Conservation (phyloP, 768 basidiomycete species). For the Leccinum rimulosum region DNA sequence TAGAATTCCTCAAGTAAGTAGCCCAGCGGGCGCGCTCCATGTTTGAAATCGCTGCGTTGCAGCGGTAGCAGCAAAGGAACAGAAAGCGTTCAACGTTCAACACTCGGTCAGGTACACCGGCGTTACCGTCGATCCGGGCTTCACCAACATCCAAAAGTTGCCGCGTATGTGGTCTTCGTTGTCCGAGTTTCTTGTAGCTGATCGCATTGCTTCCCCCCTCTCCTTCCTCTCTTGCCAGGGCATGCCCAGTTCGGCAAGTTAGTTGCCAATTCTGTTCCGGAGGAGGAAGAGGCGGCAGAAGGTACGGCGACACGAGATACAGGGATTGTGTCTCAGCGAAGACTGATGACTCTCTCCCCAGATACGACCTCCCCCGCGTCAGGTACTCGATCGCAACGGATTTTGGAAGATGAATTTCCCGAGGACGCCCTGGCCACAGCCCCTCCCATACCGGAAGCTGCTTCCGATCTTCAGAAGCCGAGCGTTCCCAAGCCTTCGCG, state of each 20-base stretch:
- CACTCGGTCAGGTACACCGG: conserved; percentile 58
- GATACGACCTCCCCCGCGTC: conserved; percentile 13
- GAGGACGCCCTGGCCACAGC: conserved; percentile 61
- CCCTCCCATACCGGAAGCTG: conserved; percentile 48
- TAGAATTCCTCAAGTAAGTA: conserved; percentile 74
- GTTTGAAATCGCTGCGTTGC: not conserved
- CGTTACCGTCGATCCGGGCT: conserved; percentile 74
- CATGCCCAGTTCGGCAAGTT: conserved; percentile 71
- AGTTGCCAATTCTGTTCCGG: conserved; percentile 8
- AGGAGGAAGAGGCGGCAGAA: conserved; percentile 28
- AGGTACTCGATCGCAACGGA: conserved; percentile 3
- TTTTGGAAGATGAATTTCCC: conserved; percentile 38
- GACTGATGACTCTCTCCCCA: not conserved
- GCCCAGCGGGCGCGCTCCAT: conserved; percentile 3
- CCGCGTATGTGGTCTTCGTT: conserved; percentile 48
- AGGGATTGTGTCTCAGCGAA: not conserved
- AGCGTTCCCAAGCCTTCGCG: conserved; percentile 46
- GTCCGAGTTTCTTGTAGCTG: not conserved
- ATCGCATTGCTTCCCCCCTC: not conserved
- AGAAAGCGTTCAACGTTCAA: conserved; percentile 20
- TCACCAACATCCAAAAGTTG: conserved; percentile 69
- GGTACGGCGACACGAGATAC: conserved; percentile 7
- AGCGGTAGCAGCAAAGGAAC: not conserved
- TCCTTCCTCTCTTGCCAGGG: conserved; percentile 37
- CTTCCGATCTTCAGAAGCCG: conserved; percentile 3